These are phyloP conservation scores for Oidiodendron maius DNA, from an alignment of 495 filamentous ascomycete genomes.

Conservation along the genomic window DNA sequence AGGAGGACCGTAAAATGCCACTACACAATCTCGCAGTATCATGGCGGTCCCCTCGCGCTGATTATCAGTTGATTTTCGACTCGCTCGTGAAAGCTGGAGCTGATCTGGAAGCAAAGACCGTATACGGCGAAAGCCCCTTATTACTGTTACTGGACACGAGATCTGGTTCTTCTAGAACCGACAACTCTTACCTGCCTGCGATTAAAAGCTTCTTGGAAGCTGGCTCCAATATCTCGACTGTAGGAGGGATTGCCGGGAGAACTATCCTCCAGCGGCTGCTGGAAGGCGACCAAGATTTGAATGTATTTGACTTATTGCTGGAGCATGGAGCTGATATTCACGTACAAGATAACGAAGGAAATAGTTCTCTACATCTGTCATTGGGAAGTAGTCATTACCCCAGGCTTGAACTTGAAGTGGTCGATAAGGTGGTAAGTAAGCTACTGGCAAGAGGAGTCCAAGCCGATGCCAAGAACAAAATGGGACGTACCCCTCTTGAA, in stretches of 20 bases:
- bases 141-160: background rate
- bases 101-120: conserved; percentile 8
- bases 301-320: conserved; percentile 1
- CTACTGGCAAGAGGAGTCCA: conserved; percentile 7
- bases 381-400: background rate
- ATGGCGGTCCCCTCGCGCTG: background rate
- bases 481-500: conserved; percentile 1
- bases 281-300: background rate
- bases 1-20: conserved; percentile 1
- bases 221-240: conserved; percentile 19
- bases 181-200: background rate
- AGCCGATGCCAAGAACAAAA: conserved; percentile 1
- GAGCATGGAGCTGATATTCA: conserved; percentile 4
- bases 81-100: background rate
- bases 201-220: conserved; percentile 5
- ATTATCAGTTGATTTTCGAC: background rate
- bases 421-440: background rate
- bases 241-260: conserved; percentile 12
- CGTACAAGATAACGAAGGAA: background rate
- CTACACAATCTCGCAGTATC: background rate
- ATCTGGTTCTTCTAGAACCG: no score
- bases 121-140: background rate
- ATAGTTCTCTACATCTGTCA: conserved; percentile 2
- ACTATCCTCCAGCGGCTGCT: background rate
- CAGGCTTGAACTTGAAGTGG: background rate